phyloP scores from a whole-genome alignment of 192 early-diverging fungal genomes.

The Chytriomyces sp. region DNA sequence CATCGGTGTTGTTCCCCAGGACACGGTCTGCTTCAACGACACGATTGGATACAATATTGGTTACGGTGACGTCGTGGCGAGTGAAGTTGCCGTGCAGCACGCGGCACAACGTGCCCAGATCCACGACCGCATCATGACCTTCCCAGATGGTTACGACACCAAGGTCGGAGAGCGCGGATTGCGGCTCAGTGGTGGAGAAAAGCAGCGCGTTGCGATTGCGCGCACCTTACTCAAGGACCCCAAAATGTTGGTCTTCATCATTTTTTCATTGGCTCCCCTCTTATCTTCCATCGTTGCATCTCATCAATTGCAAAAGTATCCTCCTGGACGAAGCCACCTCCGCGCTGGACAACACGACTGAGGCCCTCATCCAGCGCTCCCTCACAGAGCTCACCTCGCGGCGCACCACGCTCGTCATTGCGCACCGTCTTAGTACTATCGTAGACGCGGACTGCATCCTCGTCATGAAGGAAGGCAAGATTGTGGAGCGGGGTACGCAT shows the following conservation, averaged over 20 bases:
- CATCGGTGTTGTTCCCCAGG: slow-evolving; percentile 94
- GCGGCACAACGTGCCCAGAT: slow-evolving; percentile 80
- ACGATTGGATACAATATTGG: slow-evolving; percentile 93
- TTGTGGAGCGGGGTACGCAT: slow-evolving; percentile 86
- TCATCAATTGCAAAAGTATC: slow-evolving; percentile 55
- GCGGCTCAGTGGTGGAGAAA: slow-evolving; percentile 90
- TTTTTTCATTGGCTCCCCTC: neutral
- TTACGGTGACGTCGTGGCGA: slow-evolving; percentile 52
- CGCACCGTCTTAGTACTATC: slow-evolving; percentile 81
- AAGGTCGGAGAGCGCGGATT: slow-evolving; percentile 59
- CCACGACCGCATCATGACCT: slow-evolving; percentile 74
- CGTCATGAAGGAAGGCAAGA: slow-evolving; percentile 77
- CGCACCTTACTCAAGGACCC: slow-evolving; percentile 76
- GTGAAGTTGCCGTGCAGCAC: slow-evolving; percentile 52
- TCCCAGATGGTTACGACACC: slow-evolving; percentile 71
- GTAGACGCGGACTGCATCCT: slow-evolving; percentile 76
- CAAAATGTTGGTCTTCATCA: slow-evolving; percentile 26
- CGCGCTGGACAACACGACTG: slow-evolving; percentile 79
- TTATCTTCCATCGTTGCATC: too few species aligned
- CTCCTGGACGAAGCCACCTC: slow-evolving; percentile 94
- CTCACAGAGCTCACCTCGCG: slow-evolving; percentile 73
- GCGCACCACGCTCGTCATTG: slow-evolving; percentile 77
- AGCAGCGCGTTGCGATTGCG: slow-evolving; percentile 87
- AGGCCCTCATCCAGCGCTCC: slow-evolving; percentile 86
- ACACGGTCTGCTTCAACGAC: slow-evolving; percentile 98